Evolutionary conservation across 2,329 filamentous ascomycete species (phyloP).

Genomic region (Fonsecaea erecta): DNA sequence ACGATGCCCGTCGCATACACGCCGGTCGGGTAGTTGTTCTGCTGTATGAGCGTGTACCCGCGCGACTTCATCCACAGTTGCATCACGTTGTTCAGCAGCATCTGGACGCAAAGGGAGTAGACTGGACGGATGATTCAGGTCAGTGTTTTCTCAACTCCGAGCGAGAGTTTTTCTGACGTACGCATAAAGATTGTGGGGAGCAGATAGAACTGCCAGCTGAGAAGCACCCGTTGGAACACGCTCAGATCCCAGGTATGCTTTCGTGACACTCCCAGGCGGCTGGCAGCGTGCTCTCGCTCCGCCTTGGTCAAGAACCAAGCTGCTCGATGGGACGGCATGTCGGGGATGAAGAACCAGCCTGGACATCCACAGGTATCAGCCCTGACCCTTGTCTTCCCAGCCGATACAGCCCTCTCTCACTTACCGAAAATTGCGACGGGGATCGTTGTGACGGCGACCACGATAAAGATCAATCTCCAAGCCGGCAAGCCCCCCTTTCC

Average conservation of each 20-base stretch:
- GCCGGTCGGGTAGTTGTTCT: slow-evolving; percentile 53
- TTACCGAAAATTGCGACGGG: slow-evolving; percentile 49
- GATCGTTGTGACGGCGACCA: slow-evolving; percentile 51
- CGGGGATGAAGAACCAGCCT: slow-evolving; percentile 54
- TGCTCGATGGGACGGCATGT: slow-evolving; percentile 48
- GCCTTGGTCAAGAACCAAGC: slow-evolving; percentile 46
- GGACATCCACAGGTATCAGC: background rate
- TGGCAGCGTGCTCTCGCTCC: slow-evolving; percentile 8
- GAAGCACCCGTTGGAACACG: slow-evolving; percentile 43
- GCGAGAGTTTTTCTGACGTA: too few relatives aligned
- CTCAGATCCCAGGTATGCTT: slow-evolving; percentile 27
- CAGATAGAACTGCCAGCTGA: slow-evolving; percentile 55
- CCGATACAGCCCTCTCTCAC: too few relatives aligned
- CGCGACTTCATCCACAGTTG: slow-evolving; percentile 53
- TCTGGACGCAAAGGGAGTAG: slow-evolving; percentile 52
- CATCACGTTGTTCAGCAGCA: slow-evolving; percentile 53
- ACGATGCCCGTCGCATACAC: slow-evolving; percentile 51
- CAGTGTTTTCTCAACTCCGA: too few relatives aligned
- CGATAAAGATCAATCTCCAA: slow-evolving; percentile 53
- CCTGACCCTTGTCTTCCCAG: too few relatives aligned
- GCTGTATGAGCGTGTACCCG: slow-evolving; percentile 50
- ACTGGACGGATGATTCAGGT: too few relatives aligned
- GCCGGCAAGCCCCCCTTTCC: slow-evolving; percentile 46
- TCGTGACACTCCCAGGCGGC: background rate
- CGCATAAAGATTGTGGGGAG: slow-evolving; percentile 53